phyloP scores from a whole-genome alignment of 2,329 filamentous ascomycete genomes.

The Trichoderma citrinoviride region DNA sequence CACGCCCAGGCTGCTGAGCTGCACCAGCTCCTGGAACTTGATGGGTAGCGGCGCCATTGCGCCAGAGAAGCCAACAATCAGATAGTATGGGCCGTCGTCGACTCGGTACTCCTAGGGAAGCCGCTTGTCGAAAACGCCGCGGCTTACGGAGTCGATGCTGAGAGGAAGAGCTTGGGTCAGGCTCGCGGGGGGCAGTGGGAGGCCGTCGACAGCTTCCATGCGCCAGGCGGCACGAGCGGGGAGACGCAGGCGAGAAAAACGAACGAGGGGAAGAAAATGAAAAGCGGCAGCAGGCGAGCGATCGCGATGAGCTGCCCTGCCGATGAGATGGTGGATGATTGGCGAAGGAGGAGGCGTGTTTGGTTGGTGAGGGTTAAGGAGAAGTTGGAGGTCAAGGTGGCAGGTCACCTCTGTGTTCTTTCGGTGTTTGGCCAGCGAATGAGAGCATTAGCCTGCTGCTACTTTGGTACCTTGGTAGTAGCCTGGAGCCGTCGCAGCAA shows the following conservation, averaged over 20 bases:
- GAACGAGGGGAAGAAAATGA: constrained; percentile 18
- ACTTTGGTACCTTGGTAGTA: neutral
- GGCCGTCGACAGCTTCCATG: constrained; percentile 39
- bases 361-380: constrained; percentile 25
- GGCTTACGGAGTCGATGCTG: constrained; percentile 25
- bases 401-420: constrained; percentile 27
- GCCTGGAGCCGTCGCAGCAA: constrained; percentile 1
- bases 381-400: constrained; percentile 10
- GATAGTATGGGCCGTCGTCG: constrained; percentile 22
- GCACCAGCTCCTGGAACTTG: constrained; percentile 88
- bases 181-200: constrained; percentile 29
- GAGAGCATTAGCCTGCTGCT: neutral
- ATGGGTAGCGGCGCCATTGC: constrained; percentile 74
- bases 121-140: constrained; percentile 28
- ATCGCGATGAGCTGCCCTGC: constrained; percentile 28
- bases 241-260: constrained; percentile 24
- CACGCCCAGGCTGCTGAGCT: constrained; percentile 53
- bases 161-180: constrained; percentile 20
- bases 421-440: constrained; percentile 23
- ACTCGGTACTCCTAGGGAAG: constrained; percentile 24
- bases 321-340: constrained; percentile 28
- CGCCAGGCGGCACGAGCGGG: constrained; percentile 34
- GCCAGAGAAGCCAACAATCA: constrained; percentile 31
- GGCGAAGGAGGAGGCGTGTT: constrained; percentile 22
- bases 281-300: constrained; percentile 22